Evolutionary conservation across 768 basidiomycete species (phyloP), one percentile per base, ranked within the genome.

Genomic region (Termitomyces sp.): DNA sequence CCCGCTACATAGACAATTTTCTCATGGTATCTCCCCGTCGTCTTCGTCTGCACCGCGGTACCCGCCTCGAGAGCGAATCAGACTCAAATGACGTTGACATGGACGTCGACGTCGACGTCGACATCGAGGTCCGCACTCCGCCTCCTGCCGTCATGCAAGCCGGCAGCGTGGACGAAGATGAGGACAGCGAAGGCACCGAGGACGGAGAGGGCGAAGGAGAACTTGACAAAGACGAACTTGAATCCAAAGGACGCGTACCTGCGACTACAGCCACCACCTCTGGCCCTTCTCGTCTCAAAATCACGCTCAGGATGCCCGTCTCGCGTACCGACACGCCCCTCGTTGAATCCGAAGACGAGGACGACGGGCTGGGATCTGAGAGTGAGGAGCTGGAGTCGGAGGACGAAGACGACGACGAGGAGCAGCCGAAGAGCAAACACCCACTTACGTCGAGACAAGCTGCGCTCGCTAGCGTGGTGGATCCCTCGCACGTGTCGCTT

Each of bases 401-500:
- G 15, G 50, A 36, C 8, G 49, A 50, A 2, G 49, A 50, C 13
- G 49, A 34, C 0, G 49, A 50, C 2, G 39, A 27, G 1, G 24
- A 53, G 22, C 37, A 54, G 22, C 49, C 33, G 13, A 50, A 41
- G 8, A 41, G n/a, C 13, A 65, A 70, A 31, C 68, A 70, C 49
- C 79, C 76, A 4, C 78, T 81, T 75, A 85, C 78, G 27, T 81
- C 80, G 0, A 77, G 89, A 27, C 88, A 91, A 63, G 89, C 89
- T 1, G 88, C 87, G 18, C 73, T 89, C 7, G 85, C 85, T 2
- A 86, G 84, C 58, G 84, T 88, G 34, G 81, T 85, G 3, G 87
- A 84, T 57, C 78, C 87, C 0, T 79, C 83, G 0, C 87, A 89
- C 65, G 86, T 91, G 37, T 83, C 87, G 1, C 71, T 91, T 16